Percentiles rank a stretch among this genome's conserved stretches.
Conservation (phyloP, 2,329 filamentous ascomycete species). For the Tothia fuscella region DNA sequence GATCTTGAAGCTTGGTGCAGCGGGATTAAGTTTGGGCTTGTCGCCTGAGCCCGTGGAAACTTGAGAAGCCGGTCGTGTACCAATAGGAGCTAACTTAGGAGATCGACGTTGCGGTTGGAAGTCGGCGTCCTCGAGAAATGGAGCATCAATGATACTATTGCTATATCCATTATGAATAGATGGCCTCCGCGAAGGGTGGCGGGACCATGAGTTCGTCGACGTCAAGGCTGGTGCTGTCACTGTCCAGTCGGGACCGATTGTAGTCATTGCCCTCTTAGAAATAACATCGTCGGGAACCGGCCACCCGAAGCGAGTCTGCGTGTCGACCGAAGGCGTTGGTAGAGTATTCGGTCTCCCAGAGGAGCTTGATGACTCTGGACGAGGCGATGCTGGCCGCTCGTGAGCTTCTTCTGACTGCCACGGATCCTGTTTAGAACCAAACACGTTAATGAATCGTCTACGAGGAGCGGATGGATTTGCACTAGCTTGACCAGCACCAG, state of each 20-base stretch:
- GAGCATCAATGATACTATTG: neutral
- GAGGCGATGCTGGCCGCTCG: conserved; percentile 38
- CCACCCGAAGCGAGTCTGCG: conserved; percentile 6
- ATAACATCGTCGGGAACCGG: no score
- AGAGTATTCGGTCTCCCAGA: conserved; percentile 1
- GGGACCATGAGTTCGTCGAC: conserved; percentile 46
- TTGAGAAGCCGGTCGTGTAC: conserved; percentile 50
- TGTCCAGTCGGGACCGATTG: conserved; percentile 26
- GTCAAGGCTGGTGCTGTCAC: no score
- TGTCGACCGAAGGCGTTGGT: conserved; percentile 4
- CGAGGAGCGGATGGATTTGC: conserved; percentile 22
- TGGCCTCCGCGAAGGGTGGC: conserved; percentile 23
- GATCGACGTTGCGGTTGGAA: conserved; percentile 2
- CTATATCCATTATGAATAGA: conserved; percentile 16
- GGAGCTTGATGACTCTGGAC: conserved; percentile 22
- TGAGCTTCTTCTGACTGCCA: conserved; percentile 33
- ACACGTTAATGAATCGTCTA: conserved; percentile 38
- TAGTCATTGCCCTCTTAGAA: no score
- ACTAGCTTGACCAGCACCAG: neutral
- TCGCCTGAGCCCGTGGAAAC: conserved; percentile 2
- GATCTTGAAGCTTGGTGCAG: conserved; percentile 77
- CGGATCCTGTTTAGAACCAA: conserved; percentile 39
- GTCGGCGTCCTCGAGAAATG: neutral
- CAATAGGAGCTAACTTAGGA: conserved; percentile 46
- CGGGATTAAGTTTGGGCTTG: conserved; percentile 62